A percentile compares a stretch with the other conserved stretches of the same genome.
Conservation (phyloP, 139 green algal species). For the Volvox africanus region DNA sequence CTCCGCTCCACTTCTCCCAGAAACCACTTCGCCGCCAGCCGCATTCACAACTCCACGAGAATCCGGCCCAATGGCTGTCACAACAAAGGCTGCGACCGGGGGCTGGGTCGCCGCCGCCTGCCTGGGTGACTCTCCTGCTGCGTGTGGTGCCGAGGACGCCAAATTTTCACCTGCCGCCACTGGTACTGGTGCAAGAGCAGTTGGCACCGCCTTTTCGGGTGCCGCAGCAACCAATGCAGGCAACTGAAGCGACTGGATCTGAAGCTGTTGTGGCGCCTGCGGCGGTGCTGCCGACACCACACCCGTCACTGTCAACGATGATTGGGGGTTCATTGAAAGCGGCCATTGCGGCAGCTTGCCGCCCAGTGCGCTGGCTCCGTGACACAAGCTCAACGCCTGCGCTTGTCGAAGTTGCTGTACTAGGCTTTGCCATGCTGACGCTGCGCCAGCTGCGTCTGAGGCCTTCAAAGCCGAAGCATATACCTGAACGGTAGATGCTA, state of each 20-base stretch:
- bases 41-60: too few relatives aligned
- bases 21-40: too few relatives aligned
- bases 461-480: background rate
- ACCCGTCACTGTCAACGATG: background rate
- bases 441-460: background rate
- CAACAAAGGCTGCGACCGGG: too few relatives aligned
- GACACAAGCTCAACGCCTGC: background rate
- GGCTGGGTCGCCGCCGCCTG: too few relatives aligned
- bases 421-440: background rate
- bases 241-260: slow-evolving; percentile 14
- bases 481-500: background rate
- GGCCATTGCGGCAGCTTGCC: background rate
- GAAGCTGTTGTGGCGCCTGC: background rate
- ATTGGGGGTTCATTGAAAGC: background rate
- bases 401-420: background rate
- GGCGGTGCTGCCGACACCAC: background rate
- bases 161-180: too few relatives aligned
- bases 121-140: too few relatives aligned
- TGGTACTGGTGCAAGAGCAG: too few relatives aligned
- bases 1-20: too few relatives aligned
- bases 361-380: background rate
- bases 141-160: too few relatives aligned
- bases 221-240: too few relatives aligned
- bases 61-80: too few relatives aligned
- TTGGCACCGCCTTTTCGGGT: too few relatives aligned